Percentiles rank a stretch among this genome's conserved stretches.
Evolutionary conservation across 441 rosid species (phyloP).

Genomic region (Geranium incanum): DNA sequence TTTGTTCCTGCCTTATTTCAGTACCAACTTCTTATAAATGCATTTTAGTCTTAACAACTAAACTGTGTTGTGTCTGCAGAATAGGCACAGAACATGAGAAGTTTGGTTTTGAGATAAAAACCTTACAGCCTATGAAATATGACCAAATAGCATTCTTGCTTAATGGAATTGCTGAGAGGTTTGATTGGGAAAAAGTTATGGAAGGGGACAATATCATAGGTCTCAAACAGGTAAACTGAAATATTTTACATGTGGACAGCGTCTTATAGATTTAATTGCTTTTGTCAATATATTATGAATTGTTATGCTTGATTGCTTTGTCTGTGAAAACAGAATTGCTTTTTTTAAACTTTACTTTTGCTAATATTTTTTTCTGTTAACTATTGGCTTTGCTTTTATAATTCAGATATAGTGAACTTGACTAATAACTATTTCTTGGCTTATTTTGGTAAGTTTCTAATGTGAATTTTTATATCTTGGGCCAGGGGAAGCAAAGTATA

Average conservation of each 20-base stretch:
- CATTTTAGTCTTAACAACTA: conserved; percentile 23
- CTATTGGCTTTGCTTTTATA: background rate
- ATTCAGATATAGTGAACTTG: conserved; percentile 8
- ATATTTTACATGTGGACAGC: background rate
- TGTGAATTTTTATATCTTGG: conserved; percentile 17
- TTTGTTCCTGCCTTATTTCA: background rate
- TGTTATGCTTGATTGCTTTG: conserved; percentile 14
- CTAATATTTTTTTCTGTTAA: background rate
- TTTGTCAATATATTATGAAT: conserved; percentile 6
- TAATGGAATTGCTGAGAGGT: conserved; percentile 87
- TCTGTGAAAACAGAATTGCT: conserved; percentile 4
- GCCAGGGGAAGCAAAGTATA: conserved; percentile 94
- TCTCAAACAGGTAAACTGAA: conserved; percentile 66
- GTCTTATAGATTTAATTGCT: background rate
- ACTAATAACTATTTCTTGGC: background rate
- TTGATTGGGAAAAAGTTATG: conserved; percentile 95
- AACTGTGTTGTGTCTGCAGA: conserved; percentile 39
- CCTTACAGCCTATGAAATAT: conserved; percentile 83
- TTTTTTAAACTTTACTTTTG: background rate
- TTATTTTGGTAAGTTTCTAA: conserved; percentile 6
- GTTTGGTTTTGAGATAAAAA: conserved; percentile 80
- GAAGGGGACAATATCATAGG: conserved; percentile 86
- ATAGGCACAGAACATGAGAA: conserved; percentile 99
- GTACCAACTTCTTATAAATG: background rate
- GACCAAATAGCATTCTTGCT: conserved; percentile 89